A percentile compares a stretch with the other conserved stretches of the same genome.
phyloP scores from a whole-genome alignment of 352 stramenopile genomes.

The Globisporangium uncinulatum region DNA sequence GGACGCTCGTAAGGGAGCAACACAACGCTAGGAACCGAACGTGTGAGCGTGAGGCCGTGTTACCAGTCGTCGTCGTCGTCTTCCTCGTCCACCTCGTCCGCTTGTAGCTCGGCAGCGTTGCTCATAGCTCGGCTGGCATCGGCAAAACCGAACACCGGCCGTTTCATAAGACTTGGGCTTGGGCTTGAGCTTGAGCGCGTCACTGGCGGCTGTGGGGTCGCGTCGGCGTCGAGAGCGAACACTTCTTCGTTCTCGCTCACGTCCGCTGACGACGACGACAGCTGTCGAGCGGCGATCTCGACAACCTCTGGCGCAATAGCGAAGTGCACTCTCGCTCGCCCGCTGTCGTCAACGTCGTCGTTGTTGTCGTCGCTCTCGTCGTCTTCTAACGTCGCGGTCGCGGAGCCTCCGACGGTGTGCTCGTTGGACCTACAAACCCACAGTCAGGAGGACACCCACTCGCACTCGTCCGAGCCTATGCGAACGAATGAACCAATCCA shows the following conservation, averaged over 20 bases:
- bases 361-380: background rate
- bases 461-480: no score
- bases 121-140: background rate
- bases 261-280: background rate
- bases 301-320: constrained; percentile 6
- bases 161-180: background rate
- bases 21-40: background rate
- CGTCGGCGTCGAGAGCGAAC: background rate
- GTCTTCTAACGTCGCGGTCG: background rate
- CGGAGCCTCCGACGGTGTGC: background rate
- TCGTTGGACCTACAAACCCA: constrained; percentile 4
- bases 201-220: constrained; percentile 4
- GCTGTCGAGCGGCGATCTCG: constrained; percentile 4
- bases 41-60: background rate
- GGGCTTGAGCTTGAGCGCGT: background rate
- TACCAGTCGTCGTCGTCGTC: constrained; percentile 17
- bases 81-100: constrained; percentile 9
- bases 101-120: background rate
- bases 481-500: background rate
- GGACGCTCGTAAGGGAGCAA: background rate
- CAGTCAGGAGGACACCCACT: background rate
- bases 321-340: constrained; percentile 7
- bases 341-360: background rate
- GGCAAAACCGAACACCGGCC: no score
- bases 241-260: constrained; percentile 14